Evolutionary conservation across 768 basidiomycete genomes (phyloP).

Genomic region (Russula dissimulans): DNA sequence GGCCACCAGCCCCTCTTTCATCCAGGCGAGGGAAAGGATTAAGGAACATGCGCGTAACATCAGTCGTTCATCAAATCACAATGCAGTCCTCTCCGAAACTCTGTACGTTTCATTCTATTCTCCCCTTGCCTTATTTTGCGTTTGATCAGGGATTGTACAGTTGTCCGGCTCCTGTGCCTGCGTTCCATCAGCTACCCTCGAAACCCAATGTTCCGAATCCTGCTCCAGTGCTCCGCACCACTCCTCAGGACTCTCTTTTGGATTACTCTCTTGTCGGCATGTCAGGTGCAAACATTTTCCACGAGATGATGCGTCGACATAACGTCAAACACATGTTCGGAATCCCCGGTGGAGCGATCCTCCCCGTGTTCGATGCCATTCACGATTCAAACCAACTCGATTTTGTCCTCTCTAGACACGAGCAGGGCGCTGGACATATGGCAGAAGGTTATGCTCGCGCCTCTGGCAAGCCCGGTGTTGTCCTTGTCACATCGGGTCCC

Average conservation of each 20-base stretch:
- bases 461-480: constrained; percentile 95
- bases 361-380: constrained; percentile 98
- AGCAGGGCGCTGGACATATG: constrained; percentile 99
- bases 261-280: constrained; percentile 88
- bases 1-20: no score
- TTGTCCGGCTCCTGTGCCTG: constrained; percentile 54
- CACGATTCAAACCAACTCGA: constrained; percentile 92
- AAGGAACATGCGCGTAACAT: no score
- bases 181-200: constrained; percentile 40
- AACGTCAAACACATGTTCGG: constrained; percentile 95
- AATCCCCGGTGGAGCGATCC: constrained; percentile 95
- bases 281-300: constrained; percentile 95
- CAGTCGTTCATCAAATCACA: no score
- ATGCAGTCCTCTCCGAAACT: no score
- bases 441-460: constrained; percentile 96
- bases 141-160: constrained; percentile 27
- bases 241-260: constrained; percentile 40
- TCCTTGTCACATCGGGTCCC: constrained; percentile 95
- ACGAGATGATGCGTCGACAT: constrained; percentile 99
- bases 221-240: constrained; percentile 27
- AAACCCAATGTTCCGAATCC: constrained; percentile 32
- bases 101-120: no score
- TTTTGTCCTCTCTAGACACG: constrained; percentile 92
- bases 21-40: no score
- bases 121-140: no score